phyloP scores from a whole-genome alignment of 306 rosid species.

The Quercus glauca region DNA sequence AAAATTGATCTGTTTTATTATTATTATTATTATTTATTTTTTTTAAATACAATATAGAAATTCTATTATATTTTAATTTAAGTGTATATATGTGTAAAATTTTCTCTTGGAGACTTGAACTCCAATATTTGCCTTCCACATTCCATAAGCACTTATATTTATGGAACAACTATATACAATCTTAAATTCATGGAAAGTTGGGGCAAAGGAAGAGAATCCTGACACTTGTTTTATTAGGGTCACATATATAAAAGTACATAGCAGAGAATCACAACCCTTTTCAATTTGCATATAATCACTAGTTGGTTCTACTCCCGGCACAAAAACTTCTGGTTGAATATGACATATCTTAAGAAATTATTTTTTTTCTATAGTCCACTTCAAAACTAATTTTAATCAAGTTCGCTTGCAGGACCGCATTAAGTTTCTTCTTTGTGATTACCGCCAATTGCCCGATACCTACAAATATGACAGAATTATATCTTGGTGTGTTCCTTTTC shows the following conservation, averaged over 20 bases:
- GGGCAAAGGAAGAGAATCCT: too few species aligned
- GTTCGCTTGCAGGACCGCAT: slow-evolving; percentile 53
- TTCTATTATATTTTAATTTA: fast-evolving
- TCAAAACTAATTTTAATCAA: not conserved
- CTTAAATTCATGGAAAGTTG: too few species aligned
- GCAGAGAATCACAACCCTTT: not conserved
- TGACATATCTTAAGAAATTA: not conserved
- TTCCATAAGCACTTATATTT: too few species aligned
- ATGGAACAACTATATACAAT: too few species aligned
- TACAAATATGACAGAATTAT: slow-evolving; percentile 69
- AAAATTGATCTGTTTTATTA: too few species aligned
- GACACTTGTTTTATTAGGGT: too few species aligned
- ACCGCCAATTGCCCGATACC: slow-evolving; percentile 66
- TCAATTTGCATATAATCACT: not conserved
- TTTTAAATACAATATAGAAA: too few species aligned
- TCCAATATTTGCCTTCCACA: too few species aligned
- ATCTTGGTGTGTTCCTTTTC: slow-evolving; percentile 64
- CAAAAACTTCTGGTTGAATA: not conserved
- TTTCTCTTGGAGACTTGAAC: fast-evolving
- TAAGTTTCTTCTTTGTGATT: slow-evolving; percentile 70
- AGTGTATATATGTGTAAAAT: too few species aligned
- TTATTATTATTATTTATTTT: too few species aligned
- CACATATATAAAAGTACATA: too few species aligned
- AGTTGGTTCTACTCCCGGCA: not conserved
- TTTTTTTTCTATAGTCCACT: not conserved